Evolutionary conservation across 2,329 filamentous ascomycete genomes (phyloP), one percentile per base, ranked within the genome.

Genomic region (Alternaria gansuensis): DNA sequence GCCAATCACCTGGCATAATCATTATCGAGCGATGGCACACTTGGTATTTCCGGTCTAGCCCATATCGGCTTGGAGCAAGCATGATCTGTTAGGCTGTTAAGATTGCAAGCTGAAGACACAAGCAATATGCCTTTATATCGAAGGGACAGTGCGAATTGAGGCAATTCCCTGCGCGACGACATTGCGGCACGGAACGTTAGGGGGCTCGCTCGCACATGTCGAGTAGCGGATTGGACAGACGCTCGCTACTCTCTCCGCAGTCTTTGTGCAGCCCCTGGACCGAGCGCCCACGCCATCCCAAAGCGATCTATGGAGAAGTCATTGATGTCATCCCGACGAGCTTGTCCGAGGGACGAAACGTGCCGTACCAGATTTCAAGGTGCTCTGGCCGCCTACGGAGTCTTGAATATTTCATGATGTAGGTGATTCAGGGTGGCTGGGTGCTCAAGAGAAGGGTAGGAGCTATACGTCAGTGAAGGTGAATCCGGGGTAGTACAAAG

Each of bases 401-500:
- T 37, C 5, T 33, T 37, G 41, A 34, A 34, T 29, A 14, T 45
- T 55, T 57, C 34, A 69, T 69, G 61, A 67, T 64, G 58, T 53
- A 54, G 41, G 39, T 62, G 61, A 58, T 51, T 53, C 26, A 24
- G 37, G 55, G 44, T 58, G 55, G 51, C 50, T 56, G 51, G 41
- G 37, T 36, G 34, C 41, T 51, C 45, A 31, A 37, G 33, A 43
- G 41, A 56, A 24, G 13, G 41, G 31, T 46, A 10, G 45, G 21
- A 17, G 45, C 51, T 61, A 57, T 67, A 60, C 62, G 61, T 67
- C 63, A 64, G 63, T 59, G 49, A 52, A 40, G 36, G 17, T 13
- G 40, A 10, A 56, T 57, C 58, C 54, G 60, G 59, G 59, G 59
- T 68, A 63, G 60, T 68, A 64, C 37, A 54, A 37, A 54, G 57